A percentile compares a stretch with the other conserved stretches of the same genome.
Evolutionary conservation across 768 basidiomycete species (phyloP).

Genomic region (Suillus clintonianus): DNA sequence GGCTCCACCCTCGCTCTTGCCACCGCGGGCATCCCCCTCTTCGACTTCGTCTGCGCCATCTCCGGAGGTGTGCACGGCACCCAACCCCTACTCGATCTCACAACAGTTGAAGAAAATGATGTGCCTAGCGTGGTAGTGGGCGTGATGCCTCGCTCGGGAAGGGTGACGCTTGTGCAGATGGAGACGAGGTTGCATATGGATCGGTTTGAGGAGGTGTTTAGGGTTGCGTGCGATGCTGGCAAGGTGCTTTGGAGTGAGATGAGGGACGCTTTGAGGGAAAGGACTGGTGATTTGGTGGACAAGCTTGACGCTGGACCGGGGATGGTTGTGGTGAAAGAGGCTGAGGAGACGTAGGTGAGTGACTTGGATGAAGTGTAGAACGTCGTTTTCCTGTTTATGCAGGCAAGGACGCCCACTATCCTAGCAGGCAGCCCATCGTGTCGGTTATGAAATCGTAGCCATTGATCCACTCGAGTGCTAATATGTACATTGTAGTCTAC

Average conservation of each 20-base stretch:
- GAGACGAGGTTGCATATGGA: conserved; percentile 94
- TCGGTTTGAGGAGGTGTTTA: conserved; percentile 87
- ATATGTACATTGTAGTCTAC: no score
- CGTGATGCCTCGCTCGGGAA: conserved; percentile 82
- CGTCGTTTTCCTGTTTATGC: background rate
- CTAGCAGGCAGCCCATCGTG: background rate
- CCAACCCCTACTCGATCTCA: conserved; percentile 83
- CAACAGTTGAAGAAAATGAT: conserved; percentile 86
- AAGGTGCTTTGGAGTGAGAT: conserved; percentile 83
- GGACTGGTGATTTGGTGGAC: conserved; percentile 63
- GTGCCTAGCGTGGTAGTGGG: conserved; percentile 89
- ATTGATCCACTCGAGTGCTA: no score
- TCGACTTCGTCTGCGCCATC: conserved; percentile 90
- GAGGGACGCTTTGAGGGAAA: conserved; percentile 64
- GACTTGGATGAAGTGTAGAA: background rate
- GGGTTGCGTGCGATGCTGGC: conserved; percentile 75
- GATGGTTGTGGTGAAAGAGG: conserved; percentile 31
- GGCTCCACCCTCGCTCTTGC: conserved; percentile 91
- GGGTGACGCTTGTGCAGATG: conserved; percentile 87
- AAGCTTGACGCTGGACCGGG: conserved; percentile 56
- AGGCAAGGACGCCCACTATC: background rate
- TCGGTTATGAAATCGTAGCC: background rate
- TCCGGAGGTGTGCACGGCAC: conserved; percentile 85
- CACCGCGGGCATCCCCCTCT: conserved; percentile 85
- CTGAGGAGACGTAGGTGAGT: conserved; percentile 10